phyloP scores from a whole-genome alignment of 305 asterid genomes.

The Plantago rigida region DNA sequence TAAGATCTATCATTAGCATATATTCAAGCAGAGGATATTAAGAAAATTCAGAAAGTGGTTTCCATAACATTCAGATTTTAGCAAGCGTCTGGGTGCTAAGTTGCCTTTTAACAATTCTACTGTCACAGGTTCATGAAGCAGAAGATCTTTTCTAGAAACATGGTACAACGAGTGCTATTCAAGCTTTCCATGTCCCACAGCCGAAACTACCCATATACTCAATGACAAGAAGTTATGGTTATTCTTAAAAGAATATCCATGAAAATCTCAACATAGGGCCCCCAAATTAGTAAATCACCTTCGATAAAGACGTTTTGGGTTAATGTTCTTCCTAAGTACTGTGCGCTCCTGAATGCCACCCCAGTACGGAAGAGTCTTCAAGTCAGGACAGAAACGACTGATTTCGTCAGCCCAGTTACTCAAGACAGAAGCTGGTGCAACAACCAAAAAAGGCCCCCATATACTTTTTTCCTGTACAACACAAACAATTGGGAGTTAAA shows the following conservation, averaged over 20 bases:
- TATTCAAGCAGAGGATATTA: too few species aligned
- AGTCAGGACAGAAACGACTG: constrained; percentile 94
- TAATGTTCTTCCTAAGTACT: constrained; percentile 84
- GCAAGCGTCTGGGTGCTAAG: too few species aligned
- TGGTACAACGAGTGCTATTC: too few species aligned
- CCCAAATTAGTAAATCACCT: constrained; percentile 42
- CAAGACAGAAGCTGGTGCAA: constrained; percentile 95
- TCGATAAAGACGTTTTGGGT: constrained; percentile 91
- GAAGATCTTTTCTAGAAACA: too few species aligned
- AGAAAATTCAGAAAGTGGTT: too few species aligned
- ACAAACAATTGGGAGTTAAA: constrained; percentile 26
- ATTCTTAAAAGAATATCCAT: constrained; percentile 16
- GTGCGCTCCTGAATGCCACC: constrained; percentile 83
- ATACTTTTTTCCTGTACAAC: constrained; percentile 72
- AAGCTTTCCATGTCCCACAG: too few species aligned
- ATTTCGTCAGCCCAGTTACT: constrained; percentile 98
- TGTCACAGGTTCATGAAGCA: too few species aligned
- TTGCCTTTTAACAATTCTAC: too few species aligned
- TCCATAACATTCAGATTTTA: too few species aligned
- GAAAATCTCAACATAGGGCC: constrained; percentile 22
- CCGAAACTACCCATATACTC: background rate
- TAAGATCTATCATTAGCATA: too few species aligned
- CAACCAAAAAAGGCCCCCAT: constrained; percentile 98
- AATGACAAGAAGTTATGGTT: constrained; percentile 7
- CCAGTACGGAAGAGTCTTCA: constrained; percentile 94